A percentile compares a stretch with the other conserved stretches of the same genome.
phyloP scores from a whole-genome alignment of 2,329 filamentous ascomycete genomes.

The Lasiodiplodia hormozganensis region DNA sequence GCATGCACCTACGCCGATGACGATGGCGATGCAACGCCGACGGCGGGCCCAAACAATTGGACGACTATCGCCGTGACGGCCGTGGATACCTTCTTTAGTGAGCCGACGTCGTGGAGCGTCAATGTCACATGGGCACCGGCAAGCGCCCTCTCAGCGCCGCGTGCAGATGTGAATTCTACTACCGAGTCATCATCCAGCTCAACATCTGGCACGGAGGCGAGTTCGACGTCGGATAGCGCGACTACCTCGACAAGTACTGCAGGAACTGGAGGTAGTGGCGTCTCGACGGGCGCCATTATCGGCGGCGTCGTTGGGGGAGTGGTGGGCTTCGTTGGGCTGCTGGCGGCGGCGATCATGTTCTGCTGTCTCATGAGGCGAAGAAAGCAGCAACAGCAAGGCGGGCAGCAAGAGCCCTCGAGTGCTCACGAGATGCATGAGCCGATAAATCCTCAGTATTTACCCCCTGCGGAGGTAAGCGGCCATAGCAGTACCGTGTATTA shows the following conservation, averaged over 20 bases:
- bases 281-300: background rate
- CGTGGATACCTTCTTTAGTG: background rate
- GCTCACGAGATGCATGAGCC: background rate
- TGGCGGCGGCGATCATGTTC: background rate
- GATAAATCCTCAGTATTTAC: background rate
- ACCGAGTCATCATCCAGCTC: background rate
- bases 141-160: background rate
- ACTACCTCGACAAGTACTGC: background rate
- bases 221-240: background rate
- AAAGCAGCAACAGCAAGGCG: background rate
- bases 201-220: no score
- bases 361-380: background rate
- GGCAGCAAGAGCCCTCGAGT: background rate
- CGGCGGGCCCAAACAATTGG: background rate
- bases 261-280: background rate
- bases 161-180: background rate
- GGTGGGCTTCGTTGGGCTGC: background rate
- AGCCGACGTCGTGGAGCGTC: background rate
- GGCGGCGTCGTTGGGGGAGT: background rate
- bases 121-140: background rate
- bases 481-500: background rate
- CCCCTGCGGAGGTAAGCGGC: background rate
- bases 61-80: background rate
- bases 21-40: background rate
- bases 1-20: background rate